Base-by-base conservation (phyloP, 495 filamentous ascomycete species). In the Penicillium paxilli region DNA sequence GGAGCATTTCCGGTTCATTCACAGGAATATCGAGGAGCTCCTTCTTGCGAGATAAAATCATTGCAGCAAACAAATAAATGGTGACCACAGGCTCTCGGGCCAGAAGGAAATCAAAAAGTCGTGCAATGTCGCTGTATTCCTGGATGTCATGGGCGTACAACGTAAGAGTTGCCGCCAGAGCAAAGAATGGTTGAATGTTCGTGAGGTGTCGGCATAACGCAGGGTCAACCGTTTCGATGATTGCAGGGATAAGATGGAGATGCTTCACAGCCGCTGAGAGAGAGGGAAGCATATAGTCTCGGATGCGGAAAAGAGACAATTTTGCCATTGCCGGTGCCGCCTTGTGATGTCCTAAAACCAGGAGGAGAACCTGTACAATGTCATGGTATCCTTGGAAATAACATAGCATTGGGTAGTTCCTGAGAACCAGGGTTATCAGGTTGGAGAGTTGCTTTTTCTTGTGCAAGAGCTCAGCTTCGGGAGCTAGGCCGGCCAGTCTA, bases 331-430 rank as follows among this genome's bases (percentile, higher is more conserved):
- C 85, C 3, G 71, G 60, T 23, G 76, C 63, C 3, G 78, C 69
- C n/a, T 73, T 52, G 5, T 82, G 77, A 28, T 74, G 67, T 17
- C 86, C 87, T 2, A 98, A 76, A 6, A 96, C 90, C 14, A 98
- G 80, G 4, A 97, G 82, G 42, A 98, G 78, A n/a, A 98, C 94
- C 67, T 98, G 95, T 57, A 89, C 93, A 63, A 98, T 97, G 71
- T 98, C 94, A 66, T 98, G 94, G 71, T 96, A 98, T 55, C 94
- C 94, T 77, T 98, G 94, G 73, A 98, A 98, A 72, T 98, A 98
- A 72, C 83, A 88, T 11, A 98, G 85, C 75, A 88, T 86, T 4
- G 94, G 95, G 62, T 96, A 80, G 9, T 82, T 80, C 16, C 94
- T 82, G 21, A 97, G 80, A 17, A 91, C 81, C 55, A 86, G 78